Evolutionary conservation across 805 yeast genomes (phyloP).

Genomic region (Lachancea meyersii): DNA sequence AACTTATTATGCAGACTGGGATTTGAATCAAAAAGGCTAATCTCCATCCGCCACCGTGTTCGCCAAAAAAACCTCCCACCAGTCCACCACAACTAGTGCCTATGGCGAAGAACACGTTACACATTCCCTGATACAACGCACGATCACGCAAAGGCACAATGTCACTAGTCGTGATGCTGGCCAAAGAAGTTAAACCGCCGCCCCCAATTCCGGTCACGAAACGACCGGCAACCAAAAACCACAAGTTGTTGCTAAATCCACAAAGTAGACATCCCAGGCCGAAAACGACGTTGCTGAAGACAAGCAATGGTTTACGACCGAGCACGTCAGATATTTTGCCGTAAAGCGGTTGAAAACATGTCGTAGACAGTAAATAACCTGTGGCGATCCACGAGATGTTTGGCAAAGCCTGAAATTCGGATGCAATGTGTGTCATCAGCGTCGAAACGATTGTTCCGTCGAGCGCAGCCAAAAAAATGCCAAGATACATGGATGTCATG

Average conservation of each 20-base stretch:
- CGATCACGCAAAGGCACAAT: slow-evolving; percentile 69
- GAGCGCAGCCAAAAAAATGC: slow-evolving; percentile 55
- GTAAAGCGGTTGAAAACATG: slow-evolving; percentile 68
- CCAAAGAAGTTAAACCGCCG: slow-evolving; percentile 71
- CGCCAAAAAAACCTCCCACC: slow-evolving; percentile 55
- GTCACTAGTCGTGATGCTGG: slow-evolving; percentile 73
- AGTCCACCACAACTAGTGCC: slow-evolving; percentile 74
- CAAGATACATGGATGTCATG: slow-evolving; percentile 39
- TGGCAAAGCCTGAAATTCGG: slow-evolving; percentile 58
- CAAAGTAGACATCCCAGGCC: slow-evolving; percentile 54
- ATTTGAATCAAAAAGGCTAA: slow-evolving; percentile 49
- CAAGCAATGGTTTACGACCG: slow-evolving; percentile 51
- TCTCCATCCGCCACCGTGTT: slow-evolving; percentile 55
- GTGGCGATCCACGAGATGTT: slow-evolving; percentile 71
- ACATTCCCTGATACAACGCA: slow-evolving; percentile 78
- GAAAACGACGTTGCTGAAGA: slow-evolving; percentile 51
- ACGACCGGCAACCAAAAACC: slow-evolving; percentile 47
- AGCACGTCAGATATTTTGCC: slow-evolving; percentile 69
- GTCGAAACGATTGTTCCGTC: slow-evolving; percentile 68
- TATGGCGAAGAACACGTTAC: slow-evolving; percentile 66
- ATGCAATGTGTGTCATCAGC: slow-evolving; percentile 56
- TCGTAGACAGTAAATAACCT: slow-evolving; percentile 58
- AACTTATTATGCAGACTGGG: slow-evolving; percentile 48
- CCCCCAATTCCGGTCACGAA: slow-evolving; percentile 85
- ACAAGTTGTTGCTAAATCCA: slow-evolving; percentile 43